Base-by-base conservation (phyloP, 257 asterid genomes). In the Lithospermum erythrorhizon region DNA sequence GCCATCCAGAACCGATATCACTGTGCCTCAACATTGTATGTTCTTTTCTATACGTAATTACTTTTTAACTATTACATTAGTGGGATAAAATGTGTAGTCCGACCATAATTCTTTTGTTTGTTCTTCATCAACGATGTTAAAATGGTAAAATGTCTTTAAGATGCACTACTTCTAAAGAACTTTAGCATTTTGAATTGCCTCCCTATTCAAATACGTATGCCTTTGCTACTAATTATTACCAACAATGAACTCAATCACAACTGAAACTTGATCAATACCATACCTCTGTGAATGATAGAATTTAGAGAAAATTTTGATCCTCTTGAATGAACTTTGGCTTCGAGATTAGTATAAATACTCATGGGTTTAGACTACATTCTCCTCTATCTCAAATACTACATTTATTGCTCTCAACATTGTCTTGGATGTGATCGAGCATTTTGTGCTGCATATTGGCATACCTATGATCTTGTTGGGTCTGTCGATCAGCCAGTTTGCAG, bases 361-460 rank as follows among this genome's bases (percentile, higher is more conserved):
- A 20, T n/a, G 23, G 15, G 1, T 53, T 53, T 20, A 52, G n/a
- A 21, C 23, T 7, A 55, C n/a, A 9, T 52, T 49, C 58, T 63
- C 52, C 24, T 24, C 21, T 53, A 18, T 35, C 29, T 56, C 11
- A 60, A 35, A 35, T 55, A 30, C 23, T 24, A 24, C 11, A 20
- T 56, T 62, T 67, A 2, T 11, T 27, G 57, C 25, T 14, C 25
- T 72, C 70, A 74, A 79, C 61, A 76, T 88, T 95, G 98, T 76
- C 53, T 83, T 67, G 98, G 98, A 84, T 91, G 98, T 72, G 97
- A 91, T 78, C 84, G 83, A 68, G 94, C 98, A 73, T 86, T 88
- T 81, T 88, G 98, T 77, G 97, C 95, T 72, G 95, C 95, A 35
- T 91, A 91, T 72, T 91, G 98, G 98, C 83, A 69, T 78, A 70